Percentiles rank a stretch among this genome's conserved stretches.
These are phyloP conservation scores for Paramecium sonneborni DNA, from an alignment of 73 alveolate genomes.

Conservation along the genomic window DNA sequence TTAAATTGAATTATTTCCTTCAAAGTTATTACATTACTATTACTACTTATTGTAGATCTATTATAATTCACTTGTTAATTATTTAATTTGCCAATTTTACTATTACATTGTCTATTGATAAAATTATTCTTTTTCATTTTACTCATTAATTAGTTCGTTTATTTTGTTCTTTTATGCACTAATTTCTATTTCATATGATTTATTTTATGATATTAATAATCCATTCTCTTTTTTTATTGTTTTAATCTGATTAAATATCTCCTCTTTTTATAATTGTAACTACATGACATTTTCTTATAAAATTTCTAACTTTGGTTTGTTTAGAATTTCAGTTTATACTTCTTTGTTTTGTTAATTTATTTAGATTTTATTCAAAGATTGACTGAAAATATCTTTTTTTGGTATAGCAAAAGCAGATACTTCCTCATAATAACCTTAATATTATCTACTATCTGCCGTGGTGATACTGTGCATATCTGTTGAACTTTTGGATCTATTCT, in stretches of 20 bases:
- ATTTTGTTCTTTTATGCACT: neutral
- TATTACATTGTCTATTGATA: constrained; percentile 2
- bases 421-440: constrained; percentile 1
- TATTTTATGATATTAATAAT: neutral
- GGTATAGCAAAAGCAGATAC: constrained; percentile 1
- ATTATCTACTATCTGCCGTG: constrained; percentile 38
- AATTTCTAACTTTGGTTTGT: neutral
- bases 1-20: neutral
- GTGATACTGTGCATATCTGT: constrained; percentile 24
- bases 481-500: constrained; percentile 41
- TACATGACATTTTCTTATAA: neutral
- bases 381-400: neutral
- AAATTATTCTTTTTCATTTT: neutral
- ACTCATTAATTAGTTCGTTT: neutral
- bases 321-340: neutral
- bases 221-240: constrained; percentile 8
- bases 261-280: neutral
- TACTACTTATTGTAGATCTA: neutral
- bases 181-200: constrained; percentile 12
- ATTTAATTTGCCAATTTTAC: constrained; percentile 1
- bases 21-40: neutral
- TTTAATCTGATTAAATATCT: neutral
- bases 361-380: constrained; percentile 32
- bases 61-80: neutral
- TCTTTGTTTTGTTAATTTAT: neutral